These are phyloP conservation scores for Umbellularia californica DNA, from an alignment of 164 flowering plant genomes.

Conservation along the genomic window DNA sequence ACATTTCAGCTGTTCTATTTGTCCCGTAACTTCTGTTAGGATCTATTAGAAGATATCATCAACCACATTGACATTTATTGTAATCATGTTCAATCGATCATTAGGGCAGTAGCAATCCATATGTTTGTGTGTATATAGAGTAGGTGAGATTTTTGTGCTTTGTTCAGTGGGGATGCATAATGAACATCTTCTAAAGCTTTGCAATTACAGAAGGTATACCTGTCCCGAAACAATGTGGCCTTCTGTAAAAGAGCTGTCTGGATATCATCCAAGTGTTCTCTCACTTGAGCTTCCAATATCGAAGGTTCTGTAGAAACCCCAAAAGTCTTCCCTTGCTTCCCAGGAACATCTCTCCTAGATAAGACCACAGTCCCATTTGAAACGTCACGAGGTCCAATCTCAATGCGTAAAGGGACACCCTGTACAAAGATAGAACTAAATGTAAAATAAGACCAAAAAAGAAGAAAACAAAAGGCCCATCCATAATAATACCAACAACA, in stretches of 20 bases:
- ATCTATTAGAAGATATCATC: no score
- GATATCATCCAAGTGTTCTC: constrained; percentile 70
- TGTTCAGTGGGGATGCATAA: no score
- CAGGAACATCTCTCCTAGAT: constrained; percentile 92
- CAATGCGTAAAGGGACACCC: constrained; percentile 96
- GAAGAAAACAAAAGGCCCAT: neutral
- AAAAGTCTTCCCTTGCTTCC: constrained; percentile 89
- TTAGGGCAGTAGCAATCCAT: no score
- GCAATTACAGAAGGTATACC: constrained; percentile 30
- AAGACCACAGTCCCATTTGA: constrained; percentile 74
- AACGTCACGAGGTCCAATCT: constrained; percentile 97
- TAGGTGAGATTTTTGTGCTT: no score
- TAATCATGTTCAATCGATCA: no score
- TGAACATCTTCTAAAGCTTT: neutral
- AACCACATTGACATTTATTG: no score
- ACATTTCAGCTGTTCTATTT: no score
- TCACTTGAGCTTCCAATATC: constrained; percentile 49
- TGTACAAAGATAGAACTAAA: constrained; percentile 13
- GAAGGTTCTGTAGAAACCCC: constrained; percentile 83
- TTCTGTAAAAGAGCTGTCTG: constrained; percentile 68
- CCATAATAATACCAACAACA: neutral
- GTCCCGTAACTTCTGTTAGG: no score
- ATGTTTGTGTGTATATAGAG: no score
- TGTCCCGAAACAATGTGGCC: constrained; percentile 73
- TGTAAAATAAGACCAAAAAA: neutral